Evolutionary conservation across 306 rosid genomes (phyloP).

Genomic region (Delonix regia): DNA sequence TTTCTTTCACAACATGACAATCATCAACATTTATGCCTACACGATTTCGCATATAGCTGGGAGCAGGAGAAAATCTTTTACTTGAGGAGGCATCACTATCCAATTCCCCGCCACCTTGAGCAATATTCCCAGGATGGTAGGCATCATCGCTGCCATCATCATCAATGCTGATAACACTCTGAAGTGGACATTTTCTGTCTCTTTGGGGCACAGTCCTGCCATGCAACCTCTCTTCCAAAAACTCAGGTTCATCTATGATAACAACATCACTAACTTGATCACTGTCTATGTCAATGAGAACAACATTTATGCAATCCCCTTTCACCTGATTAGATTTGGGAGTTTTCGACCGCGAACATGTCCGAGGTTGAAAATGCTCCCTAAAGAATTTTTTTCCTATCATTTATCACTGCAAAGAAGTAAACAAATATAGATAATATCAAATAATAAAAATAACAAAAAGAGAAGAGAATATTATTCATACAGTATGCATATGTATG

Average conservation of each 20-base stretch:
- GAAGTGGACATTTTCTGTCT: constrained; percentile 36
- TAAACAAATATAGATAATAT: constrained; percentile 2
- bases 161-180: constrained; percentile 63
- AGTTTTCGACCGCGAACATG: constrained; percentile 54
- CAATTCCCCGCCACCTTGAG: constrained; percentile 61
- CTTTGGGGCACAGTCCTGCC: constrained; percentile 44
- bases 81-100: constrained; percentile 82
- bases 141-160: constrained; percentile 56
- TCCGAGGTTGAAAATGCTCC: constrained; percentile 48
- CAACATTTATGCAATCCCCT: constrained; percentile 45
- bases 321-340: constrained; percentile 37
- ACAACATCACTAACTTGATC: constrained; percentile 58
- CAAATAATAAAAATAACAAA: not conserved
- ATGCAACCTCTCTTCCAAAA: constrained; percentile 26
- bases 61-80: constrained; percentile 42
- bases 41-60: constrained; percentile 30
- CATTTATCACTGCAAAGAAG: constrained; percentile 50
- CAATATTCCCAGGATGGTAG: constrained; percentile 34
- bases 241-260: constrained; percentile 53
- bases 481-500: not conserved
- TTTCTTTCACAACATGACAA: constrained; percentile 43
- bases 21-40: constrained; percentile 47
- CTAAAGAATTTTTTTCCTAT: constrained; percentile 48
- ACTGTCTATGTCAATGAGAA: constrained; percentile 65
- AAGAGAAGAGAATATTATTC: not conserved